A percentile compares a stretch with the other conserved stretches of the same genome.
phyloP scores from a whole-genome alignment of 2,329 filamentous ascomycete species.

The Alternaria infectoria region DNA sequence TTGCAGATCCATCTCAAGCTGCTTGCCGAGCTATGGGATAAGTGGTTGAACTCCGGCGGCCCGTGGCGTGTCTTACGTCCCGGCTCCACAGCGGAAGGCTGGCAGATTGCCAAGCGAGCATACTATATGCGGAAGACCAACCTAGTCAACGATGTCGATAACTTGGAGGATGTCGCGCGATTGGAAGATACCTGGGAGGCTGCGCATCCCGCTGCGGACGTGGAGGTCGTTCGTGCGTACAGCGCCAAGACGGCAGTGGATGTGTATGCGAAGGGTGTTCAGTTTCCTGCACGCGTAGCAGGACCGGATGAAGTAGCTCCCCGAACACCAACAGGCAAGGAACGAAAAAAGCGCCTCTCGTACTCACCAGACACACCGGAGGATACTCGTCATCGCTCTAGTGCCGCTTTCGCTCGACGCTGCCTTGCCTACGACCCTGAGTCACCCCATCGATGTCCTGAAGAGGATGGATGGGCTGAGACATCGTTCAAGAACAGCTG shows the following conservation, averaged over 20 bases:
- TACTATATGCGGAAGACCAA: constrained; percentile 8
- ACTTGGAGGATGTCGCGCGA: neutral
- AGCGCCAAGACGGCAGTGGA: neutral
- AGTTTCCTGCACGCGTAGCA: neutral
- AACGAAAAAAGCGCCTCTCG: neutral
- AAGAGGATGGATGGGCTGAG: constrained; percentile 14
- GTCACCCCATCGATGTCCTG: constrained; percentile 13
- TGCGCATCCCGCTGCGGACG: neutral
- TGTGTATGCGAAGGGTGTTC: neutral
- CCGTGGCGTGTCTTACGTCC: constrained; percentile 11
- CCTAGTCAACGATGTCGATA: constrained; percentile 6
- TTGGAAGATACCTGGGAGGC: constrained; percentile 7
- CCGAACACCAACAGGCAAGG: neutral
- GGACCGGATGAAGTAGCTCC: neutral
- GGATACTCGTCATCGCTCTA: constrained; percentile 11
- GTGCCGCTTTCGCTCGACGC: neutral
- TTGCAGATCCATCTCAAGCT: constrained; percentile 12
- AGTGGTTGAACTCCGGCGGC: constrained; percentile 13
- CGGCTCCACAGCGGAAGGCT: neutral
- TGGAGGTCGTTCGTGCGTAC: neutral
- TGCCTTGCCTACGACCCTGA: constrained; percentile 6
- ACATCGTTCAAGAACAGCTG: constrained; percentile 9
- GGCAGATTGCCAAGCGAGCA: neutral
- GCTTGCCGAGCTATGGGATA: neutral
- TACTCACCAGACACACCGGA: constrained; percentile 12